Base-by-base conservation (phyloP, 441 rosid species). In the Manihot esculenta region DNA sequence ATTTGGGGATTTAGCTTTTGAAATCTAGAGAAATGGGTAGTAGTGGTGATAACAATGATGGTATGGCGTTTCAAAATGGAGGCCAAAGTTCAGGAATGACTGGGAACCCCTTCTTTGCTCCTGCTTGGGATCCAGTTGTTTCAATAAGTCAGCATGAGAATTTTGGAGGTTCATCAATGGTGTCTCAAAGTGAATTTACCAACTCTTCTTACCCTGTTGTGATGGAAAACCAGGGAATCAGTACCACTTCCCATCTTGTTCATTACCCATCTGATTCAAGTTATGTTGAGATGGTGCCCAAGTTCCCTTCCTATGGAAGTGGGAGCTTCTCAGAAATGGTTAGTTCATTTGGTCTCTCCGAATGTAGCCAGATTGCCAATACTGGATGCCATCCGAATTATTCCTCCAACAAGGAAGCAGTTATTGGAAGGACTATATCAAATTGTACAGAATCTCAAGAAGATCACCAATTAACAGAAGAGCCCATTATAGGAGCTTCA, bases 101-200 rank as follows among this genome's bases (percentile, higher is more conserved):
- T 62, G 62, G 66, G 38, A 76, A 75, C 49, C 77, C 88, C 74
- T 89, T 87, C 85, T 92, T 85, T 80, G 79, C 84, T 80, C 77
- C 97, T 66, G 89, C 85, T 76, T 94, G 97, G 97, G 97, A 90
- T 84, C 85, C 91, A 49, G 75, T 88, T 62, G 87, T 82, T 69
- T 80, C 89, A 18, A 66, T 84, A 54, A 73, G 75, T 72, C 88
- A 71, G 50, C 72, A 70, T 69, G 86, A 79, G 76, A 83, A 66
- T 71, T 78, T 76, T 70, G 88, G 87, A 64, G 80, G 84, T 56
- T 82, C 91, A 69, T 76, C 88, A 18, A 69, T 84, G 65, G 80
- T 84, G 74, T 80, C 88, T 71, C 89, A 79, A 56, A 61, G 68
- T 68, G 90, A 83, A 70, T 88, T 84, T 74, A 72, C 83, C 23